Percentiles rank a stretch among this genome's conserved stretches.
Evolutionary conservation across 2,329 filamentous ascomycete species (phyloP).

Genomic region (Stemphylium beticola): DNA sequence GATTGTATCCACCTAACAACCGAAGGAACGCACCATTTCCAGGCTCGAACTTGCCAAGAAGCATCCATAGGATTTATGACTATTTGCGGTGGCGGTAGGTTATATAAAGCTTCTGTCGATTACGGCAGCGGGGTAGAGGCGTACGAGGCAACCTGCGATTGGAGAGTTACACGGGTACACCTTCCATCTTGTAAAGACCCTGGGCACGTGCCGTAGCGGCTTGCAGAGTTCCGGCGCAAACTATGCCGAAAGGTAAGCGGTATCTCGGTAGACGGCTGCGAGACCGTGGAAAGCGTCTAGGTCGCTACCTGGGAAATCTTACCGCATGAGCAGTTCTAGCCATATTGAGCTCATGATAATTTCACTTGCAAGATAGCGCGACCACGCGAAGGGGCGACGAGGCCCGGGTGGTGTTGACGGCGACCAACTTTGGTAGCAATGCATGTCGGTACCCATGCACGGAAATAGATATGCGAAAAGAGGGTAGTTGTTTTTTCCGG

Average conservation of each 20-base stretch:
- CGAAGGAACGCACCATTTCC: background rate
- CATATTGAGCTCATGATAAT: conserved; percentile 5
- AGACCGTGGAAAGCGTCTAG: background rate
- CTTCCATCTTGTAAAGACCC: conserved; percentile 2
- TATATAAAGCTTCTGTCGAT: conserved; percentile 15
- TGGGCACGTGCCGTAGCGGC: background rate
- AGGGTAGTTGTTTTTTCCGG: too few species aligned
- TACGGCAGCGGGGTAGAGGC: conserved; percentile 16
- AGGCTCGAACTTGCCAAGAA: background rate
- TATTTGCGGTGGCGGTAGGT: background rate
- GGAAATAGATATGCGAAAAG: too few species aligned
- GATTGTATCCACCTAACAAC: background rate
- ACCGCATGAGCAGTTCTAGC: conserved; percentile 12
- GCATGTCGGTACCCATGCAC: too few species aligned
- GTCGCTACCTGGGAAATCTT: background rate
- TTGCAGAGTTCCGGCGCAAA: background rate
- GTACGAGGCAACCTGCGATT: conserved; percentile 4
- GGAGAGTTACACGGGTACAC: conserved; percentile 1
- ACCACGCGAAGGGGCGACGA: too few species aligned
- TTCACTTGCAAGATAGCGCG: too few species aligned
- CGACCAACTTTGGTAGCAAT: too few species aligned
- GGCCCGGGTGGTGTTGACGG: too few species aligned
- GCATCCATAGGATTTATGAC: background rate
- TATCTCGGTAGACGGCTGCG: background rate
- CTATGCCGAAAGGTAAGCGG: background rate